Evolutionary conservation across 2,329 filamentous ascomycete genomes (phyloP).

Genomic region (Exutisphaerella laricina): DNA sequence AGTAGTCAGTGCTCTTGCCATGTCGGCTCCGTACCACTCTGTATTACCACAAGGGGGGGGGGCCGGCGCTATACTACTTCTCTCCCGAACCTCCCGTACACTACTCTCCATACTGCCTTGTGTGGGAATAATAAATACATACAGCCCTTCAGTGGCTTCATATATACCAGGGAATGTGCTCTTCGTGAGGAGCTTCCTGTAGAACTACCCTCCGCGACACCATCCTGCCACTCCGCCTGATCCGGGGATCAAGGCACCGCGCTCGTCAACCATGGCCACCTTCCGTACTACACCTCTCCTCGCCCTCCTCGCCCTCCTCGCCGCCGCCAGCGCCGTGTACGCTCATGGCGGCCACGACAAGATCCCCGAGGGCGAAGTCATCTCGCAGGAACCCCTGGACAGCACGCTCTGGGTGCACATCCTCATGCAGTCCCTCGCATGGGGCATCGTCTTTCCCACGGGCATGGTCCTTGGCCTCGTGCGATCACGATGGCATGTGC

Average conservation of each 20-base stretch:
- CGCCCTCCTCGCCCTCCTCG: conserved; percentile 10
- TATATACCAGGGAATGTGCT: neutral
- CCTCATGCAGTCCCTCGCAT: conserved; percentile 76
- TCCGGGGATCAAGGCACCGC: neutral
- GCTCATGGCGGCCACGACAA: conserved; percentile 52
- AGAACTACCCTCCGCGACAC: too few relatives aligned
- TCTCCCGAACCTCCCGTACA: too few relatives aligned
- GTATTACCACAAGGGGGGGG: too few relatives aligned
- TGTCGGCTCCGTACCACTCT: too few relatives aligned
- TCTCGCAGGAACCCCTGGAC: conserved; percentile 75
- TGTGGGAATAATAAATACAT: too few relatives aligned
- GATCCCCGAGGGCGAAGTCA: conserved; percentile 62
- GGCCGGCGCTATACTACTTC: too few relatives aligned
- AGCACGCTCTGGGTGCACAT: conserved; percentile 91
- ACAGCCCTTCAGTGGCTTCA: neutral
- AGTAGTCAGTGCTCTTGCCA: too few relatives aligned
- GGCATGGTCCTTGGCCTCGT: conserved; percentile 94
- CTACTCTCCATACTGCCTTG: too few relatives aligned
- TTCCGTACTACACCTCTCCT: conserved; percentile 22
- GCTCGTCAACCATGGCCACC: conserved; percentile 19
- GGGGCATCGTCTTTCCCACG: conserved; percentile 85
- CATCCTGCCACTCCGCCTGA: too few relatives aligned
- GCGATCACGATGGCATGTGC: conserved; percentile 90
- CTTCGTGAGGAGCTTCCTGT: neutral
- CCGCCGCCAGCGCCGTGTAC: conserved; percentile 13